These are phyloP conservation scores for Vachellia pachyceras DNA, from an alignment of 306 rosid species.

Conservation along the genomic window DNA sequence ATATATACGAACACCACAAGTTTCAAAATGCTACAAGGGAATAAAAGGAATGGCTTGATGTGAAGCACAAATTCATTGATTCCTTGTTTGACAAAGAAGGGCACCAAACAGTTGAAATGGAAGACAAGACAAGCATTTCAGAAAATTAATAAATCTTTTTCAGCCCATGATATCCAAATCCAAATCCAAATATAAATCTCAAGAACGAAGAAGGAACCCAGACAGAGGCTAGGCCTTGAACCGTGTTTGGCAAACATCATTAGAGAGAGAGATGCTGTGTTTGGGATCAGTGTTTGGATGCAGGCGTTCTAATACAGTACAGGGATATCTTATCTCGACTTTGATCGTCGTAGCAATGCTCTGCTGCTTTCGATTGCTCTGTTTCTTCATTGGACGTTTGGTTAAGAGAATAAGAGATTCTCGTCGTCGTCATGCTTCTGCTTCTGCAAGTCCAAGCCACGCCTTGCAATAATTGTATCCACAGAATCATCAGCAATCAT, in stretches of 20 bases:
- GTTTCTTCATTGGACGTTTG: conserved; percentile 36
- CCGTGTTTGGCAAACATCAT: neutral
- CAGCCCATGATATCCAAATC: neutral
- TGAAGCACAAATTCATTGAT: conserved; percentile 42
- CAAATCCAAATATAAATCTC: neutral
- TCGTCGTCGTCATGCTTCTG: neutral
- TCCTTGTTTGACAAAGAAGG: conserved; percentile 45
- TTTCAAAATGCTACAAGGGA: neutral
- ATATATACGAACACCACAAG: neutral
- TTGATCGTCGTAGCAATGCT: conserved; percentile 42
- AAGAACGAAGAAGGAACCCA: conserved; percentile 8
- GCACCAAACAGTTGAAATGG: neutral
- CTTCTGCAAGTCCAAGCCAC: conserved; percentile 21
- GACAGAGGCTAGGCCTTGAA: neutral
- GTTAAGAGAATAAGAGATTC: conserved; percentile 30
- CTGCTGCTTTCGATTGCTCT: conserved; percentile 45
- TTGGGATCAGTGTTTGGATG: conserved; percentile 54
- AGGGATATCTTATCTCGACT: conserved; percentile 43
- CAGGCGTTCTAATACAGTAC: conserved; percentile 42
- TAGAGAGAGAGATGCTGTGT: conserved; percentile 42
- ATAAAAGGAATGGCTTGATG: neutral
- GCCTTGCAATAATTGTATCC: conserved; percentile 39
- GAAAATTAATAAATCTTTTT: neutral
- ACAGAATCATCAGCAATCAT: conserved; percentile 1
- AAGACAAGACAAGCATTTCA: conserved; percentile 47